Evolutionary conservation across 2,329 filamentous ascomycete genomes (phyloP), one percentile per base, ranked within the genome.

Genomic region (Botryotinia calthae): DNA sequence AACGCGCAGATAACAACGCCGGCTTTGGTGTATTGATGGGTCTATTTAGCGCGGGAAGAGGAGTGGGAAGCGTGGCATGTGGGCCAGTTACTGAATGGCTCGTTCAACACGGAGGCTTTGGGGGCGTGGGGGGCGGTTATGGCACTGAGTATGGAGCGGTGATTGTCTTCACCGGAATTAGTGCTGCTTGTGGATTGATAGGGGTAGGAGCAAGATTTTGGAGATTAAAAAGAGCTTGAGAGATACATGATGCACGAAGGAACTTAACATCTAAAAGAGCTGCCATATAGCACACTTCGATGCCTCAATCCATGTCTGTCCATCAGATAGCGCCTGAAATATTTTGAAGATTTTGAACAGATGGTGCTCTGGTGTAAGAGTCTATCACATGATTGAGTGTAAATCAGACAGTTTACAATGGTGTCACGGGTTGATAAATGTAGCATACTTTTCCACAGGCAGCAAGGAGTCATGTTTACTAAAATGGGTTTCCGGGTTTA

Each of bases 21-120:
- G 73, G 71, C 16, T 74, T 77, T 28, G 84, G 83, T 0, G 76
- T 77, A 12, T 76, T 82, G 2, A 79, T 83, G 74, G 81, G 81
- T 4, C 74, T 82, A 65, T 89, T 91, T 84, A 86, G 87, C 34
- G 85, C 87, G 7, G 89, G 88, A 0, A 83, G 90, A 59, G 90
- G 89, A 0, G 82, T 91, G 1, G 90, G 90, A 0, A 90, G 90
- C 74, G 84, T 90, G 51, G 82, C 82, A 4, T 87, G 83, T 16
- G 88, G 88, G 0, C 87, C 88, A 10, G 65, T 90, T 72, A 89
- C 87, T 76, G 86, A 87, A 70, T 82, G 81, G 1, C 78, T 90
- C 65, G 79, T 90, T 34, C 80, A 80, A 59, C 82, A 82, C 1
- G 81, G 82, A 73, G 82, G 85, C 40, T 87, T 83, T 82, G 78